Evolutionary conservation across 805 yeast genomes (phyloP), one percentile per base, ranked within the genome.

Genomic region (Lachancea sp.): DNA sequence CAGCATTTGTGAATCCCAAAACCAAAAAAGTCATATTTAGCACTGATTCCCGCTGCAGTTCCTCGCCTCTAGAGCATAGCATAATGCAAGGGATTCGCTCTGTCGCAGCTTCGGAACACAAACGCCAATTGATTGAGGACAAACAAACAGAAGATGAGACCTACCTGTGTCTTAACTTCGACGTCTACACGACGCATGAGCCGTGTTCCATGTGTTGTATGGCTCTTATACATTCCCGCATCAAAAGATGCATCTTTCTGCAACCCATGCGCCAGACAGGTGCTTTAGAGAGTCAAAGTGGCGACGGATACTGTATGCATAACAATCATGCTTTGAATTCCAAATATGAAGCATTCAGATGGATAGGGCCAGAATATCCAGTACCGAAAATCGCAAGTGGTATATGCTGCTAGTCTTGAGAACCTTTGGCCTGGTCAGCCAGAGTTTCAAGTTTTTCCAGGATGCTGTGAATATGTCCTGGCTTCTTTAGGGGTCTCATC

Each of bases 161-260:
- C 26, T 93, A 93, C 58, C 71, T 93, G 2, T 90, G 98, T 59
- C 75, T 82, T 30, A 77, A 81, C 44, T 73, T 79, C 52, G 81
- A 85, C 49, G 88, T 93, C 0, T 88, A 85, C 58, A 85, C 95
- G 1, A 84, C 96, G 0, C 95, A 89, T 60, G 99, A 93, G 62
- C 99, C 99, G 0, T 93, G 99, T 57, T 77, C 87, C 0, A 93
- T 91, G 97, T 93, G 99, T 58, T 68, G 86, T 6, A 93, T 93
- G 99, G 98, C 98, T 0, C 69, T 93, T 34, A 81, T 90, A 10
- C 99, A 93, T 60, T 91, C 98, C 1, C 71, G 99, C 40, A 75
- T 93, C 0, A 74, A 79, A 13, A 70, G 88, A 42, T 66, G 91
- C 29, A 67, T 85, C 1, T 91, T 81, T 63, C 52, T 85, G 15